Evolutionary conservation across 805 yeast species (phyloP), one percentile per base, ranked within the genome.

Genomic region (Wickerhamomyces silvicola): DNA sequence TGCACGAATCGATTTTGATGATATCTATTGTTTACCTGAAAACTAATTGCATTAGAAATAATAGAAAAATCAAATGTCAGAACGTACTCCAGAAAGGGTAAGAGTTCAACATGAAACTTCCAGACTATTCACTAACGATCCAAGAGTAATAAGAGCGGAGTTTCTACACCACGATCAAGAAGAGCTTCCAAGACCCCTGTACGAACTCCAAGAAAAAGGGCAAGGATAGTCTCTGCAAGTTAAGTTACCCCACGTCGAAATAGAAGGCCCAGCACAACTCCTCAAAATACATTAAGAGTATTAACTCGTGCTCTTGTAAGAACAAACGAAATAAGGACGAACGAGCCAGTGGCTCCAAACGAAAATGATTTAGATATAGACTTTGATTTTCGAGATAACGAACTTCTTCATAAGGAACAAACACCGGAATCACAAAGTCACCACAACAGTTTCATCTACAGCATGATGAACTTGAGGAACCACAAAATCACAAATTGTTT

Each of bases 191-290:
- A 42, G 28, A 45, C 52, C 2, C 52, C 52, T 9, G 41, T 44
- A 18, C 32, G 50, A 8, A 49, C 54, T 2, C 52, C 47, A 7
- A 42, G 54, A 32, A 34, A 53, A 18, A 31, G 53, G 27, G 42
- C 50, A 7, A 39, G 47, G 1, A 38, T 50, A 4, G 40, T 45
- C 7, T 38, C 43, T 14, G 49, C 52, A 2, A 41, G 39, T 12
- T 18, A 46, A 11, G 27, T 50, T 3, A 38, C 51, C 1, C 48
- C 54, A 6, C 36, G 50, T 25, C 28, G 54, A 14, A 38, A 38
- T 6, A 28, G 49, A 19, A 37, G 37, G 17, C 28, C 28, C 11
- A 41, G 45, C 14, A 33, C 37, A 5, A 44, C 50, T 2, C 54
- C 54, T 1, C 49, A 40, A 18, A 48, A 46, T 23, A 31, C 43